Percentiles rank a stretch among this genome's conserved stretches.
phyloP scores from a whole-genome alignment of 2,329 filamentous ascomycete genomes.

The Paecilomyces niveus region DNA sequence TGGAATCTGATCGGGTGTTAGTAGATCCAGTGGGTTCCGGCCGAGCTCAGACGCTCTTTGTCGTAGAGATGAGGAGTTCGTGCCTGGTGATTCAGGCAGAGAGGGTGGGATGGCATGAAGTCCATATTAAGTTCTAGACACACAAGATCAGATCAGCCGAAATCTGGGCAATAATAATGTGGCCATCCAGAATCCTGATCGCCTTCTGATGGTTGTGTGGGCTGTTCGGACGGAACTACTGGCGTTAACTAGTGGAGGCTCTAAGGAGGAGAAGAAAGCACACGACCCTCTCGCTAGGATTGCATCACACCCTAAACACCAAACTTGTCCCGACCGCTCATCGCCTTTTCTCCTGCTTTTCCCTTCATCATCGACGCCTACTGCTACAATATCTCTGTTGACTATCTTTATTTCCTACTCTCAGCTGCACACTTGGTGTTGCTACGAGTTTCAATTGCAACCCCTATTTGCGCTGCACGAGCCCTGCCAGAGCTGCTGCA shows the following conservation, averaged over 20 bases:
- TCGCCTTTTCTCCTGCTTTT: conserved; percentile 5
- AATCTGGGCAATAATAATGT: background rate
- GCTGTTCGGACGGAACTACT: background rate
- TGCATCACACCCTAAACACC: conserved; percentile 2
- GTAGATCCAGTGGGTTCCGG: background rate
- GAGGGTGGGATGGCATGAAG: background rate
- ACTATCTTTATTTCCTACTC: conserved; percentile 5
- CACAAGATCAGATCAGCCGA: background rate
- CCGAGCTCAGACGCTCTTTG: background rate
- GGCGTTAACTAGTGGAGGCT: background rate
- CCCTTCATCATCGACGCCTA: conserved; percentile 4
- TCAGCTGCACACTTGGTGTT: background rate
- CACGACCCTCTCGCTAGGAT: conserved; percentile 3
- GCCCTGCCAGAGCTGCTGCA: conserved; percentile 10
- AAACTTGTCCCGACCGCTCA: background rate
- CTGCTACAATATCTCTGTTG: conserved; percentile 2
- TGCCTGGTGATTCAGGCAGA: background rate
- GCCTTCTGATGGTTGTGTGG: background rate
- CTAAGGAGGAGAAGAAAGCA: background rate
- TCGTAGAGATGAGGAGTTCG: background rate
- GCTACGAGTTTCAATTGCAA: conserved; percentile 3
- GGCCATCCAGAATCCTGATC: background rate
- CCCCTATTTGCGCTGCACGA: conserved; percentile 7
- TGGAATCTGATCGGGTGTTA: background rate
- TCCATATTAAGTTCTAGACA: background rate